Evolutionary conservation across 176 grass and related monocot species (phyloP).

Genomic region (Lolium perenne): DNA sequence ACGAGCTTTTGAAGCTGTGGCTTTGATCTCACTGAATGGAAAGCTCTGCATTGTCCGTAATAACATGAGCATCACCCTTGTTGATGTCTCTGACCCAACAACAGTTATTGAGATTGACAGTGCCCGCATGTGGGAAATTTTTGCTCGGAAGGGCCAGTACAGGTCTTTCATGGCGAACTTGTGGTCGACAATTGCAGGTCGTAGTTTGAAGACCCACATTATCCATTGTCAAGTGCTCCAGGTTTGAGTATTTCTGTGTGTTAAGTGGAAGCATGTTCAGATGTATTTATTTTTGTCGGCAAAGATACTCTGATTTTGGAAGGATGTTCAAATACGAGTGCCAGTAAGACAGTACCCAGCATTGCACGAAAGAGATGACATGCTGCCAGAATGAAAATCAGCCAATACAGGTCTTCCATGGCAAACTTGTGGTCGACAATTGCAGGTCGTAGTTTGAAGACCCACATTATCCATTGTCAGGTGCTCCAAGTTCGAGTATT

Average conservation of each 20-base stretch:
- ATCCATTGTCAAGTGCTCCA: conserved; percentile 93
- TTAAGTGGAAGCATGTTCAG: conserved; percentile 19
- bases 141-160: conserved; percentile 63
- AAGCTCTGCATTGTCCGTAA: conserved; percentile 84
- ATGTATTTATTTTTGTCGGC: background rate
- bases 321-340: conserved; percentile 27
- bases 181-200: conserved; percentile 69
- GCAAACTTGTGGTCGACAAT: conserved; percentile 76
- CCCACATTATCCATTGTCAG: conserved; percentile 83
- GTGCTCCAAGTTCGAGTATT: conserved; percentile 71
- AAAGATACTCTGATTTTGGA: conserved; percentile 24
- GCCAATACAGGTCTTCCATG: conserved; percentile 66
- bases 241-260: conserved; percentile 42
- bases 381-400: conserved; percentile 21
- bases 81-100: conserved; percentile 61
- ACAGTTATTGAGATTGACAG: conserved; percentile 55
- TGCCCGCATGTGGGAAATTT: conserved; percentile 72
- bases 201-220: conserved; percentile 64
- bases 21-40: conserved; percentile 70
- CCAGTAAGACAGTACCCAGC: background rate
- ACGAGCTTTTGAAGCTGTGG: conserved; percentile 69
- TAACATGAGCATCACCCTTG: conserved; percentile 87
- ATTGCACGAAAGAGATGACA: background rate
- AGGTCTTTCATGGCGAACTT: conserved; percentile 82
- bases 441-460: conserved; percentile 59